Evolutionary conservation across 1,284 basidiomycete genomes (phyloP).

Genomic region (Hemileia vastatrix): DNA sequence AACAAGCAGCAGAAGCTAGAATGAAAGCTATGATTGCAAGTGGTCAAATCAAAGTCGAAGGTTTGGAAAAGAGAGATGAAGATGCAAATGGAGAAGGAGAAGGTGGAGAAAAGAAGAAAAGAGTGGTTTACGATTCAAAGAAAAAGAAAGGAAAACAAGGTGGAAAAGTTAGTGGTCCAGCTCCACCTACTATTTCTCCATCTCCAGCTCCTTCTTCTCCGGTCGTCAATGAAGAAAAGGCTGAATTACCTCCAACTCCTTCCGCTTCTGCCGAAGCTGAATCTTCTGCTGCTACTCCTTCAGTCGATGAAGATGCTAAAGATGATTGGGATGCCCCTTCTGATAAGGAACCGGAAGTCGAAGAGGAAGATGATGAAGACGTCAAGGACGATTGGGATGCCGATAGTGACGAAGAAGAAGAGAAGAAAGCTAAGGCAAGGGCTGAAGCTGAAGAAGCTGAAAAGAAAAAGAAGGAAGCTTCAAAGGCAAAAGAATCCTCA

Average conservation of each 20-base stretch:
- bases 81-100: slow-evolving; percentile 20
- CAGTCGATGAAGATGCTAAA: slow-evolving; percentile 33
- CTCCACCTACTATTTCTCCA: neutral
- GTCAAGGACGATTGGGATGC: slow-evolving; percentile 42
- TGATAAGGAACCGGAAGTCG: neutral
- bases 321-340: slow-evolving; percentile 40
- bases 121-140: slow-evolving; percentile 36
- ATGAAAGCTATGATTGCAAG: slow-evolving; percentile 39
- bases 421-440: slow-evolving; percentile 39
- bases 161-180: neutral
- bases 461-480: neutral
- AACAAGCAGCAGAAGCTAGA: slow-evolving; percentile 40
- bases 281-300: neutral
- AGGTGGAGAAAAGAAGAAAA: slow-evolving; percentile 27
- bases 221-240: slow-evolving; percentile 26
- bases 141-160: slow-evolving; percentile 40
- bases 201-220: neutral
- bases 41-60: slow-evolving; percentile 40
- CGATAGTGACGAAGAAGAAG: no score
- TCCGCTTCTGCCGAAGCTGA: no score
- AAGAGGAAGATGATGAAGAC: slow-evolving; percentile 23
- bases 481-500: neutral
- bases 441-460: no score
- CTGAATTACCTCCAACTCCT: neutral
- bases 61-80: slow-evolving; percentile 29